Evolutionary conservation across 768 basidiomycete genomes (phyloP).

Genomic region (Pleurotus ostreatus): DNA sequence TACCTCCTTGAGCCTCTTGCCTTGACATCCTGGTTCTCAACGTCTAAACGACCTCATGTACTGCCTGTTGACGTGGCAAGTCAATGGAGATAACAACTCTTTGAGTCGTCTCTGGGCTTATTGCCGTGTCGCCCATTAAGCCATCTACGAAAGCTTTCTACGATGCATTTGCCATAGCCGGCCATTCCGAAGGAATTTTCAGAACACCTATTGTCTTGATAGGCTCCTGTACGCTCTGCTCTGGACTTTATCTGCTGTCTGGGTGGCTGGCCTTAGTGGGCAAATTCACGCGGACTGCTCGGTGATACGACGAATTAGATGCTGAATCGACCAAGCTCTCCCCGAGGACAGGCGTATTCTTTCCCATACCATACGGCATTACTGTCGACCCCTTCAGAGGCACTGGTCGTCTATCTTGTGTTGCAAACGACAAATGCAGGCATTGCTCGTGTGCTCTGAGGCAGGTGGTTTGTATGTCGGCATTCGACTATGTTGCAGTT

Average conservation of each 20-base stretch:
- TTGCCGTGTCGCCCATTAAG: not conserved
- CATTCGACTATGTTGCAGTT: not conserved
- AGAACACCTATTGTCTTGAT: no score
- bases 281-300: no score
- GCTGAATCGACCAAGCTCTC: not conserved
- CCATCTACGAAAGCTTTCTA: not conserved
- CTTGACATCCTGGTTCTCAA: not conserved
- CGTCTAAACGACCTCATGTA: conserved; percentile 5
- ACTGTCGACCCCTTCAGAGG: no score
- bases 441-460: not conserved
- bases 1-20: not conserved
- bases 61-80: not conserved
- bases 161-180: not conserved
- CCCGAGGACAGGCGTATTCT: not conserved
- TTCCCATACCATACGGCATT: not conserved
- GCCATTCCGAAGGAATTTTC: not conserved
- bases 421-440: not conserved
- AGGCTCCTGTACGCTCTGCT: not conserved
- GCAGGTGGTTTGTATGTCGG: not conserved
- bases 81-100: conserved; percentile 7
- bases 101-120: not conserved
- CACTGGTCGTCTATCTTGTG: not conserved
- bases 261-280: no score
- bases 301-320: no score
- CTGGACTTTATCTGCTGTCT: not conserved